phyloP scores from a whole-genome alignment of 78 protist species.

The Dictyostelium brefeldianum region DNA sequence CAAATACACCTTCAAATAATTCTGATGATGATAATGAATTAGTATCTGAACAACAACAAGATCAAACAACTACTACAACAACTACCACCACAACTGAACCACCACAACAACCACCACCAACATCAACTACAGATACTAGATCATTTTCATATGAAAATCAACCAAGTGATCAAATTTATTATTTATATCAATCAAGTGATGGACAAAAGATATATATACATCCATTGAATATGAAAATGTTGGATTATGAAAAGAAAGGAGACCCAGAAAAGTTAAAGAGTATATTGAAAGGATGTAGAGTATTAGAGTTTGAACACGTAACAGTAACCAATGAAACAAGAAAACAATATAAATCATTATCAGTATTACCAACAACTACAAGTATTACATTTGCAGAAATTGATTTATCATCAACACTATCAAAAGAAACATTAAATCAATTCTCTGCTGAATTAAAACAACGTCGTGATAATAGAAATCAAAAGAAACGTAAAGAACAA shows the following conservation, averaged over 20 bases:
- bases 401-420: constrained; percentile 11
- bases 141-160: constrained; percentile 41
- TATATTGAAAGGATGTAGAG: not conserved
- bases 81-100: not conserved
- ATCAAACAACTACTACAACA: not conserved
- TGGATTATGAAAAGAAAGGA: not conserved
- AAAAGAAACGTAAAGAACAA: constrained; percentile 38
- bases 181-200: constrained; percentile 61
- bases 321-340: constrained; percentile 22
- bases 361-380: constrained; percentile 29
- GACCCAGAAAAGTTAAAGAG: not conserved
- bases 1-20: constrained; percentile 3
- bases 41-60: not conserved
- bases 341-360: constrained; percentile 25
- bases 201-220: constrained; percentile 72
- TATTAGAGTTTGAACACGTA: constrained; percentile 28
- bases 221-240: constrained; percentile 62
- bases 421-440: constrained; percentile 13
- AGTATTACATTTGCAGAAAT: constrained; percentile 40
- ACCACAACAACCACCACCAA: constrained; percentile 2
- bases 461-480: constrained; percentile 16
- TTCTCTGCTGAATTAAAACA: constrained; percentile 17
- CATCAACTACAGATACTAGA: not conserved
- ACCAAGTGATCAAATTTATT: constrained; percentile 23
- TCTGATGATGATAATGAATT: too few relatives aligned